Conservation (phyloP, 768 basidiomycete species). For the Agaricus subrufescens region DNA sequence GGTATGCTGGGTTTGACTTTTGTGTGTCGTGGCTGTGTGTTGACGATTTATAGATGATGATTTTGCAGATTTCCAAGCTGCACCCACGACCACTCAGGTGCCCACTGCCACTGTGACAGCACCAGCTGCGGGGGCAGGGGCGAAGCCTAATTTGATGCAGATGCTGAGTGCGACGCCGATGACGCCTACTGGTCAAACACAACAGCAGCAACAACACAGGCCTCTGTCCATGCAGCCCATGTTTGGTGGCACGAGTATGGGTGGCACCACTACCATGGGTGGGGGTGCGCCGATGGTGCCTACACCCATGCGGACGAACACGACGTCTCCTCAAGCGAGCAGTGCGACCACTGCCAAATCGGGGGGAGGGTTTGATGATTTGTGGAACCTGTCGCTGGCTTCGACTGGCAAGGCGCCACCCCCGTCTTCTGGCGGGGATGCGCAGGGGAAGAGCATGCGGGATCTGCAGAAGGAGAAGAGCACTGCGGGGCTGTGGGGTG, state of each 20-base stretch:
- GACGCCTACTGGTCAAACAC: constrained; percentile 22
- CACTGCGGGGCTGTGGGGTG: constrained; percentile 76
- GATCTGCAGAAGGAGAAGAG: constrained; percentile 88
- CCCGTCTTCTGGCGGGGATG: constrained; percentile 22
- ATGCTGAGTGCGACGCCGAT: constrained; percentile 34
- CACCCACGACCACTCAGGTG: constrained; percentile 37
- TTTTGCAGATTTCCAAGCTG: constrained; percentile 82
- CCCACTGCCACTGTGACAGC: constrained; percentile 5
- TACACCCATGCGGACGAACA: too few relatives aligned
- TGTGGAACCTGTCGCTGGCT: constrained; percentile 83
- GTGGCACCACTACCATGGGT: constrained; percentile 3
- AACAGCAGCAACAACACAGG: constrained; percentile 23
- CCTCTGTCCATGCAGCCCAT: constrained; percentile 6
- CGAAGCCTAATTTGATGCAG: constrained; percentile 43
- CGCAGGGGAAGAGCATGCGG: constrained; percentile 69
- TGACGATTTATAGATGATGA: constrained; percentile 55
- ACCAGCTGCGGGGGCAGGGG: constrained; percentile 22
- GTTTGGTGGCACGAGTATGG: constrained; percentile 22
- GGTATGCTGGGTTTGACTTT: constrained; percentile 24
- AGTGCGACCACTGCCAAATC: too few relatives aligned
- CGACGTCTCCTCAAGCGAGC: too few relatives aligned
- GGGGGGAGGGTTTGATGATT: constrained; percentile 32
- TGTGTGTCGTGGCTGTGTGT: neutral
- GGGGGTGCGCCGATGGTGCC: neutral
- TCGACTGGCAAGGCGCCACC: constrained; percentile 33